Percentiles rank a stretch among this genome's conserved stretches.
These are phyloP conservation scores for Phytophthora cryptogea DNA, from an alignment of 352 stramenopile genomes.

Conservation along the genomic window DNA sequence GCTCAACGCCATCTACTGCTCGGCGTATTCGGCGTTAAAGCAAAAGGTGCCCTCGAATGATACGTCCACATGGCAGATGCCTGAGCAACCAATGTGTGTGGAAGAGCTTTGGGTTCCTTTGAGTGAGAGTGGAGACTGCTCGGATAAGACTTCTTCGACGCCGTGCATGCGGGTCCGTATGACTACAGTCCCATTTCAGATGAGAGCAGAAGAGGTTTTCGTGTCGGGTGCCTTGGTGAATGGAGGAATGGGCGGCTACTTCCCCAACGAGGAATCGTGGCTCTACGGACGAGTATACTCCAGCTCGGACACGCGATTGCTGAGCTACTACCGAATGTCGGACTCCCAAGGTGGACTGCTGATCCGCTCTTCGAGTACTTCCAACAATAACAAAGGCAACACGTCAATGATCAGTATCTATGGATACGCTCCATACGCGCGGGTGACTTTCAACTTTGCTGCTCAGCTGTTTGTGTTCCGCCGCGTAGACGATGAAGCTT, in stretches of 20 bases:
- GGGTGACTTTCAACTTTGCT: slow-evolving; percentile 78
- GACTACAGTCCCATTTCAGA: slow-evolving; percentile 76
- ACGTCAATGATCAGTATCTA: slow-evolving; percentile 47
- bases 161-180: slow-evolving; percentile 79
- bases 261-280: slow-evolving; percentile 55
- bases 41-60: slow-evolving; percentile 56
- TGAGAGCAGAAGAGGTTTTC: slow-evolving; percentile 69
- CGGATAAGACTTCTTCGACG: slow-evolving; percentile 16
- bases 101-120: slow-evolving; percentile 82
- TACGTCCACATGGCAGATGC: slow-evolving; percentile 67
- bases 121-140: slow-evolving; percentile 35
- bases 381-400: slow-evolving; percentile 84
- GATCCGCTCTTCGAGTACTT: slow-evolving; percentile 62
- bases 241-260: slow-evolving; percentile 79
- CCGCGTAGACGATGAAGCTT: slow-evolving; percentile 54
- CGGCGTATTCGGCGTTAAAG: slow-evolving; percentile 54
- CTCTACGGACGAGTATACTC: slow-evolving; percentile 77
- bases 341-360: slow-evolving; percentile 65
- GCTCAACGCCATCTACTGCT: slow-evolving; percentile 85
- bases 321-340: slow-evolving; percentile 84
- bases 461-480: slow-evolving; percentile 80
- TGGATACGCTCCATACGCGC: slow-evolving; percentile 61
- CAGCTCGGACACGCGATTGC: slow-evolving; percentile 60
- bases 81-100: slow-evolving; percentile 68
- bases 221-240: slow-evolving; percentile 50